phyloP scores from a whole-genome alignment of 2,329 filamentous ascomycete genomes.

The Ceratocystis cubensis region DNA sequence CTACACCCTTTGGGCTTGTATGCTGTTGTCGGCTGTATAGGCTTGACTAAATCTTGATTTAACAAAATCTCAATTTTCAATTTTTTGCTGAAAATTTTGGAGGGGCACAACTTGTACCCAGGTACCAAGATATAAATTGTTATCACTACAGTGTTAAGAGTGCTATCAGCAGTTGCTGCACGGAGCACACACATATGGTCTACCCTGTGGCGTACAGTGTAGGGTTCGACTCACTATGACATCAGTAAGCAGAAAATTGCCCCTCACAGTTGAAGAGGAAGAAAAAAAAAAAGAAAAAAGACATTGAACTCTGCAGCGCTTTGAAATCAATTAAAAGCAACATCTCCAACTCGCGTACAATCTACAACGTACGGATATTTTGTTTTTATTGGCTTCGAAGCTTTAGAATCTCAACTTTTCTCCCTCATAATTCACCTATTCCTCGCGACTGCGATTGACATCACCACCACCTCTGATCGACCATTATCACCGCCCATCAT shows the following conservation, averaged over 20 bases:
- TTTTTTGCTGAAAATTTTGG: slow-evolving; percentile 18
- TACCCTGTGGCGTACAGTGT: slow-evolving; percentile 12
- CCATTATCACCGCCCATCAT: slow-evolving; percentile 32
- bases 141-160: slow-evolving; percentile 6
- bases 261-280: slow-evolving; percentile 16
- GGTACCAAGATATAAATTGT: background rate
- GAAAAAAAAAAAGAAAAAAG: background rate
- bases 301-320: background rate
- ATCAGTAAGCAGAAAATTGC: slow-evolving; percentile 20
- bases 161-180: slow-evolving; percentile 1
- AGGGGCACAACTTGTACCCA: slow-evolving; percentile 17
- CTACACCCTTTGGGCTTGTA: no score
- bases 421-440: background rate
- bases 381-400: no score
- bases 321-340: background rate
- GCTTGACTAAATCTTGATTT: background rate
- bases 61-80: background rate
- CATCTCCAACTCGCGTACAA: no score
- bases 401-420: no score
- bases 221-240: slow-evolving; percentile 20
- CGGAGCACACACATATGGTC: background rate
- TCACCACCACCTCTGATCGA: slow-evolving; percentile 5
- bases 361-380: no score
- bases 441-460: background rate
- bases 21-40: no score